Percentiles rank a stretch among this genome's conserved stretches.
phyloP scores from a whole-genome alignment of 2,329 filamentous ascomycete species.

The Talaromyces albobiverticillius region DNA sequence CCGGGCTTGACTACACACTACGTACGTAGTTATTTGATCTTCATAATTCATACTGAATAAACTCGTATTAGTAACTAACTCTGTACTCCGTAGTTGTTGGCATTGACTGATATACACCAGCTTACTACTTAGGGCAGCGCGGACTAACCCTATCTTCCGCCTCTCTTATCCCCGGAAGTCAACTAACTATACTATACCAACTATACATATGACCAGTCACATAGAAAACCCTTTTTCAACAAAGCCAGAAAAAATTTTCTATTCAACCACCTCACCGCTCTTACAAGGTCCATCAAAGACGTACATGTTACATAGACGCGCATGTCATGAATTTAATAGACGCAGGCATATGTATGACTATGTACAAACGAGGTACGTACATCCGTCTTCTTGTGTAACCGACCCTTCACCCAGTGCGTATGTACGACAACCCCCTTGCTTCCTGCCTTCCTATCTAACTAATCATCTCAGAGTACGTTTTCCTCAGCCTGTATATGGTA shows the following conservation, averaged over 20 bases:
- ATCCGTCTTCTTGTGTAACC: conserved; percentile 7
- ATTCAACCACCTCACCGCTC: neutral
- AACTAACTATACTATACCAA: too few species aligned
- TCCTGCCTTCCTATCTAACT: neutral
- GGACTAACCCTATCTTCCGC: neutral
- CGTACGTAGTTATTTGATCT: too few species aligned
- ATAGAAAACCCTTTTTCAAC: neutral
- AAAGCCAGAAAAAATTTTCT: neutral
- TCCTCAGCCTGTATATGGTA: neutral
- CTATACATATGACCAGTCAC: neutral
- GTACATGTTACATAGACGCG: neutral
- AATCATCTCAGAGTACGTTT: neutral
- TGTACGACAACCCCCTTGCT: conserved; percentile 3
- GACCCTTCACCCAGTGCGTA: neutral
- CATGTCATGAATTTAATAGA: neutral
- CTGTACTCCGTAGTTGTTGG: too few species aligned
- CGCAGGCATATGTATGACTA: neutral
- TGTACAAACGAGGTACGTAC: neutral
- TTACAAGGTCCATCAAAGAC: neutral
- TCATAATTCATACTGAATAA: too few species aligned
- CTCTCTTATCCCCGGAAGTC: neutral
- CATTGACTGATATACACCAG: too few species aligned
- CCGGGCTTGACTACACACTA: too few species aligned
- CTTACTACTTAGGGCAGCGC: too few species aligned
- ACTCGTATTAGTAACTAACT: too few species aligned